A percentile compares a stretch with the other conserved stretches of the same genome.
Conservation (phyloP, 2,329 filamentous ascomycete genomes). For the Verruconis gallopava region DNA sequence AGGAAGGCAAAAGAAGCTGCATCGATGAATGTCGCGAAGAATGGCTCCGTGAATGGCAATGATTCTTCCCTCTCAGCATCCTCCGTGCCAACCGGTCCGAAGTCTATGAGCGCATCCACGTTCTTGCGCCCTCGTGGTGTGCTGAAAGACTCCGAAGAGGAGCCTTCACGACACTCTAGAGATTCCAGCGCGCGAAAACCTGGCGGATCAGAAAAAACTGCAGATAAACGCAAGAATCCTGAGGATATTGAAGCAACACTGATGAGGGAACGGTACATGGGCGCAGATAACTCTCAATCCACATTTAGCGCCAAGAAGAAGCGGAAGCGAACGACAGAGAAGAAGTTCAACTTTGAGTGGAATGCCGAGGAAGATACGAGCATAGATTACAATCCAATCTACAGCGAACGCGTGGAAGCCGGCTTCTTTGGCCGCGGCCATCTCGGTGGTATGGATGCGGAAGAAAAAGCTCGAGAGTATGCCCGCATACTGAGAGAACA, state of each 20-base stretch:
- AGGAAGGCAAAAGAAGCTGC: constrained; percentile 22
- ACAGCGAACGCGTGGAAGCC: constrained; percentile 52
- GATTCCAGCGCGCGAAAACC: constrained; percentile 20
- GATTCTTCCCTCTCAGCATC: constrained; percentile 1
- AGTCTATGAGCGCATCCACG: constrained; percentile 40
- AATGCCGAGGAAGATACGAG: constrained; percentile 89
- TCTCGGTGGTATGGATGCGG: constrained; percentile 54
- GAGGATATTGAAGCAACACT: constrained; percentile 59
- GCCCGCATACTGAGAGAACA: constrained; percentile 60
- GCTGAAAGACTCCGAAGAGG: constrained; percentile 32
- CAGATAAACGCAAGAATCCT: constrained; percentile 26
- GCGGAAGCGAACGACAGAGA: constrained; percentile 77
- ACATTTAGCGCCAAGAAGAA: constrained; percentile 96
- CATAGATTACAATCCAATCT: constrained; percentile 68
- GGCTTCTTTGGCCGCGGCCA: constrained; percentile 58
- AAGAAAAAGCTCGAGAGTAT: constrained; percentile 40
- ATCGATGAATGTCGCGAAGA: constrained; percentile 1
- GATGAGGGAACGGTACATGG: constrained; percentile 76
- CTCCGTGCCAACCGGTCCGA: constrained; percentile 56
- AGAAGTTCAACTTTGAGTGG: constrained; percentile 99
- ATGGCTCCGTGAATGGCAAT: neutral
- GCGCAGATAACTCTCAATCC: constrained; percentile 72
- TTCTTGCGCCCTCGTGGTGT: constrained; percentile 38
- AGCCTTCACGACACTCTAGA: constrained; percentile 36
- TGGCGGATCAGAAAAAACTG: constrained; percentile 8